phyloP scores from a whole-genome alignment of 768 basidiomycete genomes.

The Boletales sp. region DNA sequence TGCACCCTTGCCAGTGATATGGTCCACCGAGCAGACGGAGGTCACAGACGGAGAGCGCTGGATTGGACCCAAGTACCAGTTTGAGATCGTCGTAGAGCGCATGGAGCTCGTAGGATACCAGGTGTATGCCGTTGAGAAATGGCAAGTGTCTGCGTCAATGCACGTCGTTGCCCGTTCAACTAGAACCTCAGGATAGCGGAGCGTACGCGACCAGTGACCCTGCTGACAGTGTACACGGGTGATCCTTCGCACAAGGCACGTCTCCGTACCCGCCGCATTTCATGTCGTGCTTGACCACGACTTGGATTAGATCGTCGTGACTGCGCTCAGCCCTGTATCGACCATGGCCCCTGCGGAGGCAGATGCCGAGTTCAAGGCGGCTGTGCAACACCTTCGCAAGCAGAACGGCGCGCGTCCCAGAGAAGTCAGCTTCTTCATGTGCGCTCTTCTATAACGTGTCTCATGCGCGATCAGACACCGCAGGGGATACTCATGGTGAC shows the following conservation, averaged over 20 bases:
- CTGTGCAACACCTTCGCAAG: constrained; percentile 56
- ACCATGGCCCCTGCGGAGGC: constrained; percentile 42
- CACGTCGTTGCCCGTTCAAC: neutral
- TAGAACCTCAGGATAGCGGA: constrained; percentile 56
- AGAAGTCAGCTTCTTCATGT: constrained; percentile 38
- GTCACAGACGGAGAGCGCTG: constrained; percentile 33
- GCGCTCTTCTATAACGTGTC: neutral
- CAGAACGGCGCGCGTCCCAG: constrained; percentile 70
- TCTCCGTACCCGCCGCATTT: constrained; percentile 3
- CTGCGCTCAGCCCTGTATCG: constrained; percentile 47
- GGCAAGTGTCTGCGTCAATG: constrained; percentile 41
- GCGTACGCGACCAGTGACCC: constrained; percentile 53
- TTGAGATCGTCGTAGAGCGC: constrained; percentile 47
- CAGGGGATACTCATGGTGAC: constrained; percentile 75
- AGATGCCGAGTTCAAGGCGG: constrained; percentile 56
- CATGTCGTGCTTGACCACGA: constrained; percentile 11
- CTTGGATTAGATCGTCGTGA: constrained; percentile 51
- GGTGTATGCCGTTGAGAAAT: constrained; percentile 85
- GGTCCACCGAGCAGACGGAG: constrained; percentile 12
- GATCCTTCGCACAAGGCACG: constrained; percentile 62
- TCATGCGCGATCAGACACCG: constrained; percentile 42
- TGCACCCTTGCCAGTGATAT: neutral
- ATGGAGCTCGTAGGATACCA: constrained; percentile 60
- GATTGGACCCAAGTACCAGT: constrained; percentile 44
- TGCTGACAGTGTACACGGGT: constrained; percentile 75